A percentile compares a stretch with the other conserved stretches of the same genome.
Evolutionary conservation across 192 early-diverging fungal genomes (phyloP).

Genomic region (Gaertneriomyces sp.): DNA sequence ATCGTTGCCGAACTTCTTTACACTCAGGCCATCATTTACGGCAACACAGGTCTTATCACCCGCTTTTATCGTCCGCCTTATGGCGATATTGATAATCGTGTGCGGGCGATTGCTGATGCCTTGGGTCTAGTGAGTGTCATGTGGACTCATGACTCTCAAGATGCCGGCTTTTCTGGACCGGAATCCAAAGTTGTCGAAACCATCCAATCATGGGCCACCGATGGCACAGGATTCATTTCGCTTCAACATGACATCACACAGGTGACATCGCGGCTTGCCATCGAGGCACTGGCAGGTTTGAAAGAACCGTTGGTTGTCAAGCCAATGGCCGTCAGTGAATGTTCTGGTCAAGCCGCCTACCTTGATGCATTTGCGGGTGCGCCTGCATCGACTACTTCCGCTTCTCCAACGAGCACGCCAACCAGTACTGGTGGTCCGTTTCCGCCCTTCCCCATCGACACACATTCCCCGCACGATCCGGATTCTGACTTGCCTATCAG

Average conservation of each 20-base stretch:
- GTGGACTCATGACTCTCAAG: conserved; percentile 46
- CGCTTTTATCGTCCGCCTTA: conserved; percentile 63
- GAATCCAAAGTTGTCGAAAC: no score
- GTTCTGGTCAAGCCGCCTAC: no score
- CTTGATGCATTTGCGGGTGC: no score
- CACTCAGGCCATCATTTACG: conserved; percentile 29
- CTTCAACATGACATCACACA: conserved; percentile 20
- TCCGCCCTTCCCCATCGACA: no score
- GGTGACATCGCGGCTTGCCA: background rate
- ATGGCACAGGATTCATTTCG: conserved; percentile 12
- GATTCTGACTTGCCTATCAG: no score
- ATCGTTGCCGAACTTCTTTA: conserved; percentile 59
- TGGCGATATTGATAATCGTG: conserved; percentile 71
- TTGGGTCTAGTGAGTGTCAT: conserved; percentile 44
- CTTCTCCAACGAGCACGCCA: no score
- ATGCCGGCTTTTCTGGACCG: background rate
- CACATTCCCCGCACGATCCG: no score
- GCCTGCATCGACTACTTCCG: no score
- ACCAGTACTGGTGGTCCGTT: no score
- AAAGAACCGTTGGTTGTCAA: background rate
- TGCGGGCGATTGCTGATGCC: conserved; percentile 59
- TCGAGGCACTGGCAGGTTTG: background rate
- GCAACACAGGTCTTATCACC: conserved; percentile 41
- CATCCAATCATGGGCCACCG: background rate
- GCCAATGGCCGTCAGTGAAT: no score